Evolutionary conservation across 2,329 filamentous ascomycete species (phyloP), one percentile per base, ranked within the genome.

Genomic region (Cladophialophora psammophila): DNA sequence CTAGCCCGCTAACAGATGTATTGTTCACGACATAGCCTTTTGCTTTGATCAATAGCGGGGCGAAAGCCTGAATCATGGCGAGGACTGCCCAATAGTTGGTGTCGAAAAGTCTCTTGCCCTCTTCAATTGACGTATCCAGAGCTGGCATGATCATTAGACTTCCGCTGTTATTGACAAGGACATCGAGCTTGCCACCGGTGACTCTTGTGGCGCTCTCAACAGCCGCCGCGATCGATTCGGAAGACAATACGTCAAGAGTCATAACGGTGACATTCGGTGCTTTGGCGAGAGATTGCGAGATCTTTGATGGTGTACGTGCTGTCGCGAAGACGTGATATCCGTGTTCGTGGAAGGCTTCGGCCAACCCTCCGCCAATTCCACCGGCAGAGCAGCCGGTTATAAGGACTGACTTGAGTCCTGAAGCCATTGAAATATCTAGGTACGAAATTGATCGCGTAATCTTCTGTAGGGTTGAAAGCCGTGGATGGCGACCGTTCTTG

Each of bases 121-220:
- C 67, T 1, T 71, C 67, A 32, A 79, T 67, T 31, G 72, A 66
- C 15, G 66, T 45, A 62, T 79, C 77, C 20, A 75, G 59, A 2
- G 76, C 66, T n/a, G 77, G 75, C 67, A 73, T 73, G 5, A 72
- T 26, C 32, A 62, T 52, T 3, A 45, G 9, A 12, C 74, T 78
- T 26, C 82, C 82, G 12, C 81, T 81, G 74, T 83, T 84, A 68
- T 84, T 84, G 52, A 84, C 76, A 40, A 84, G 72, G 10, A 82
- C 75, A 64, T 81, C 76, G 8, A 82, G 74, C 5, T 60, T 75
- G 12, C 78, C 79, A 10, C 74, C 75, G 0, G 78, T 79, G n/a
- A 54, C 40, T n/a, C 40, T 40, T 3, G 18, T 63, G 20, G 75
- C 38, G 5, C 76, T 74, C 36, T 78, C 71, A 38, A 69, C 64